These are phyloP conservation scores for Leishmania tarentolae DNA, from an alignment of 208 protist species.

Conservation along the genomic window DNA sequence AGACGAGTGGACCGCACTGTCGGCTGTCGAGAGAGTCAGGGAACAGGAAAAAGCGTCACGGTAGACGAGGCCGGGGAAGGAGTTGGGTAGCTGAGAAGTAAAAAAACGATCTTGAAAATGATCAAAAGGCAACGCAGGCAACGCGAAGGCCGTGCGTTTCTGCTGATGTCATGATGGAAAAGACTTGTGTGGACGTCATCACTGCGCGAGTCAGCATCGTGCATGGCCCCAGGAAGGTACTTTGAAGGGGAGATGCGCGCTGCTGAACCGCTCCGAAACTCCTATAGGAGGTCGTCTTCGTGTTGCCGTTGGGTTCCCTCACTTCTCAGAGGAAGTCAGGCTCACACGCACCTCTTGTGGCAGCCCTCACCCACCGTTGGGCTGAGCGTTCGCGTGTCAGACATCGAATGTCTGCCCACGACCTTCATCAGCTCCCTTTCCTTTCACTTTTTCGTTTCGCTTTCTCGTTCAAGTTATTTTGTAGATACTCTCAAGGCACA, in stretches of 20 bases:
- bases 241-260: background rate
- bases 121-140: background rate
- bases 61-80: background rate
- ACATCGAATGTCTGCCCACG: background rate
- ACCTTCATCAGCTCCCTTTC: too few species aligned
- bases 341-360: background rate
- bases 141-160: background rate
- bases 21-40: background rate
- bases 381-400: background rate
- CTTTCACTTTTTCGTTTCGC: background rate
- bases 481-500: background rate
- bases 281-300: background rate
- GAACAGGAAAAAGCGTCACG: background rate
- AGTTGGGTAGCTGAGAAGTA: background rate
- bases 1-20: background rate
- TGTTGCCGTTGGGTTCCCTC: background rate
- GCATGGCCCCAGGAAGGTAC: background rate
- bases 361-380: background rate
- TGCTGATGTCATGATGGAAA: background rate
- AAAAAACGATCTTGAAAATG: background rate
- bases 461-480: background rate
- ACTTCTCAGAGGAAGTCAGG: background rate
- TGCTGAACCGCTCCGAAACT: background rate
- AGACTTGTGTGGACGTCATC: background rate
- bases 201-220: background rate